These are phyloP conservation scores for Sporothrix variecibatus DNA, from an alignment of 2,329 filamentous ascomycete species.

Conservation along the genomic window DNA sequence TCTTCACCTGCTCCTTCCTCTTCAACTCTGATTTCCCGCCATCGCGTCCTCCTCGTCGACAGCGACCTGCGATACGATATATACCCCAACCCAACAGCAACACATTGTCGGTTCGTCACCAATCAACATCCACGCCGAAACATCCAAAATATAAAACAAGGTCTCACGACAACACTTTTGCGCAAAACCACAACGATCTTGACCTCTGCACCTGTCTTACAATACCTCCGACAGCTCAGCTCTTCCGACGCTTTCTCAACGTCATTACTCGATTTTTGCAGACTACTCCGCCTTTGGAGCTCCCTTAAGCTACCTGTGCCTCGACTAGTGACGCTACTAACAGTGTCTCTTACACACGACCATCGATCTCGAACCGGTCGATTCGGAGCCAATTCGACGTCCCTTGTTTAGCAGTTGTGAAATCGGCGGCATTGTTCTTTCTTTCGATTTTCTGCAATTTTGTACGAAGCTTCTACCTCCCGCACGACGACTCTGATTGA, in stretches of 20 bases:
- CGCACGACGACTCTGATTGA: not conserved
- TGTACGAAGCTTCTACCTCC: too few species aligned
- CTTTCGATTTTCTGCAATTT: not conserved
- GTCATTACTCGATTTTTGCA: not conserved
- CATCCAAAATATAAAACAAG: not conserved
- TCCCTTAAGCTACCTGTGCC: not conserved
- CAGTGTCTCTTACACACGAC: slow-evolving; percentile 8
- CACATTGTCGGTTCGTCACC: not conserved
- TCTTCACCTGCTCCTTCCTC: not conserved
- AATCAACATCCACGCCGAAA: not conserved
- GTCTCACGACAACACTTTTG: not conserved
- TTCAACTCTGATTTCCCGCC: not conserved
- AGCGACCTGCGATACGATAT: not conserved
- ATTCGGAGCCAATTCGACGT: not conserved
- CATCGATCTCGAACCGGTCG: not conserved
- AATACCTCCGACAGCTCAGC: not conserved
- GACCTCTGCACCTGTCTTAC: not conserved
- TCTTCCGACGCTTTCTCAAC: not conserved
- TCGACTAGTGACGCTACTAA: not conserved
- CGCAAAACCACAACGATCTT: not conserved
- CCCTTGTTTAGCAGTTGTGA: not conserved
- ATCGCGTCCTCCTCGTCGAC: slow-evolving; percentile 5
- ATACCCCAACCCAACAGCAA: not conserved
- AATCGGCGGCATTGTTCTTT: not conserved
- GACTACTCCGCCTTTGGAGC: not conserved